Evolutionary conservation across 2,329 filamentous ascomycete species (phyloP).

Genomic region (Phaeosphaeria sp.): DNA sequence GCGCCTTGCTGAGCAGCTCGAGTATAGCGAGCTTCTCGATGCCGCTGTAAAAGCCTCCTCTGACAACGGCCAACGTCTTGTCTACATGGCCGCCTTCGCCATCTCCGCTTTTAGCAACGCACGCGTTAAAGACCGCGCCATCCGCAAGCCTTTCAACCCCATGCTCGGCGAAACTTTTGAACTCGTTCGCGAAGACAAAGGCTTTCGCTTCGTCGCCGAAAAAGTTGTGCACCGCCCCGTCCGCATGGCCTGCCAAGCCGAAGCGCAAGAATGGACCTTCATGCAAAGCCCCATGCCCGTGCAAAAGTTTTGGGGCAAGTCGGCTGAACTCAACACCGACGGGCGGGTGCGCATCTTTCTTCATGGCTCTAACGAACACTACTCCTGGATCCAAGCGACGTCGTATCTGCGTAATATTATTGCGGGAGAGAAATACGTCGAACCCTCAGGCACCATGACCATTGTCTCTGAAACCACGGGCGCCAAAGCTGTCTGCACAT

Average conservation of each 20-base stretch:
- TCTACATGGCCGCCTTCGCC: constrained; percentile 89
- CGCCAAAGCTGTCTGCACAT: constrained; percentile 83
- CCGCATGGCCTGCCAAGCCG: constrained; percentile 90
- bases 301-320: constrained; percentile 99
- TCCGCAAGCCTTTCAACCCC: constrained; percentile 96
- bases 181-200: constrained; percentile 83
- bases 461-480: constrained; percentile 84
- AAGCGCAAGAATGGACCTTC: constrained; percentile 83
- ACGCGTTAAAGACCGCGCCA: constrained; percentile 86
- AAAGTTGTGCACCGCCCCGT: constrained; percentile 95
- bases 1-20: constrained; percentile 85
- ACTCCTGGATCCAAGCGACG: constrained; percentile 87
- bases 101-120: constrained; percentile 82
- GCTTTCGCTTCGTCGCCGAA: constrained; percentile 91
- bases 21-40: constrained; percentile 87
- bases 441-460: constrained; percentile 89
- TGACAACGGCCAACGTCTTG: constrained; percentile 72
- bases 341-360: constrained; percentile 82
- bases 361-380: constrained; percentile 78
- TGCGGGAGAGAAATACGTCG: constrained; percentile 96
- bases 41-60: constrained; percentile 59
- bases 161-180: constrained; percentile 96
- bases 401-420: constrained; percentile 95
- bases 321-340: constrained; percentile 90
- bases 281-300: constrained; percentile 85